Base-by-base conservation (phyloP, 306 rosid genomes). In the Heteromeles arbutifolia region DNA sequence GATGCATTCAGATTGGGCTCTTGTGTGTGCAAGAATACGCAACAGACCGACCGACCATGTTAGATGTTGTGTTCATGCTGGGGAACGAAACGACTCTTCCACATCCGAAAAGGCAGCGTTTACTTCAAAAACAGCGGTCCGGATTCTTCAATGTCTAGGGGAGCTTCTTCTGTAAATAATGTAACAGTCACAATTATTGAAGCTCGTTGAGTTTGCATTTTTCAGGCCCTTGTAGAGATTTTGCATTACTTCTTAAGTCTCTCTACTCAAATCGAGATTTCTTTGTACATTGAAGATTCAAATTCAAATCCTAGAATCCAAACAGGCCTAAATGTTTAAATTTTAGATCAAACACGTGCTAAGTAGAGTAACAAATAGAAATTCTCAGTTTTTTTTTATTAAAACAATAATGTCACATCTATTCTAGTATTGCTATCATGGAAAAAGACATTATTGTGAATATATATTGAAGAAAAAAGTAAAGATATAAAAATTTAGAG, bases 81-180 rank as follows among this genome's bases (percentile, higher is more conserved):
- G 63, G 81, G 3, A 85, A 87, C 70, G 91, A 89, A 80, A 73
- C 86, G 18, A 68, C 63, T 80, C 80, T 82, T 65, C 66, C 39
- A 10, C 43, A n/a, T 67, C 91, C 91, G 71, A 76, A 24, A 85
- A 81, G 61, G 88, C 90, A 9, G 91, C 88, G 28, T 84, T 87
- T 82, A 78, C 34, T 69, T 59, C 44, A 84, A 61, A 65, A 80
- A 10, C 5, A 69, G 62, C 11, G 70, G 37, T 26, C 65, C 19
- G 11, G 75, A 84, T 74, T 69, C 82, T 11, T 73, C 87, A 73
- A 45, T 78, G 17, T 80, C 75, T 48, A 65, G 45, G 57, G 87
- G 78, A 74, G 69, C 37, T 68, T 19, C 77, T 39, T 80, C 87
- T 69, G 72, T 77, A 70, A 77, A 84, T 69, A 59, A 80, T 66